Base-by-base conservation (phyloP, 2,329 filamentous ascomycete species). In the Nothomitra cinnamomea region DNA sequence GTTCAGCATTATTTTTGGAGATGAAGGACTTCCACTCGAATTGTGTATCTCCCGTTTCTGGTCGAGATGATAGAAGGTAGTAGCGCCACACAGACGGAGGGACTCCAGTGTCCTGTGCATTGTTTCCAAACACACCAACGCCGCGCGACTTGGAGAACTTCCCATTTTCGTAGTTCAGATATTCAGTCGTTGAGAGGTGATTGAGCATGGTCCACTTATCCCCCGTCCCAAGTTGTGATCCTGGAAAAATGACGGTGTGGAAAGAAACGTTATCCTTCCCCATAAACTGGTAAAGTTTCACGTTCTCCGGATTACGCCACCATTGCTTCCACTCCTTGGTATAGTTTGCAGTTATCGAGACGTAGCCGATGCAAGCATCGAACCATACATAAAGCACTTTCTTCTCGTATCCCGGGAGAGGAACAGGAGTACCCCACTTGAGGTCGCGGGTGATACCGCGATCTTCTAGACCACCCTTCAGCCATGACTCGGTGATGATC, bases 371-470 rank as follows among this genome's bases (percentile, higher is more conserved):
- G 67, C 86, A 92, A 53, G 87, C 87, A 65, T 94, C 87, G 64
- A 95, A 87, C 87, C 83, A 86, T 56, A 95, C 88, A 63, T 95
- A 95, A 59, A 95, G 80, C 57, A 95, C 90, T 72, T 86, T 86
- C 58, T 82, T 74, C 58, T 83, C 78, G 61, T 82, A 85, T 12
- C 75, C 79, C 28, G 74, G 67, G 2, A 78, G 62, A 25, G 77
- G 77, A 12, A 80, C 76, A 1, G 76, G 73, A 6, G 78, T 79
- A 63, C 90, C 90, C 90, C 90, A 95, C 66, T 85, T 89, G 56
- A 95, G 73, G 71, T 96, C 90, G 66, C 90, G 75, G 12, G 90
- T 95, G 65, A 96, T 96, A 58, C 86, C 87, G 60, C 90, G 82
- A 50, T 83, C 82, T 66, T 90, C 82, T 55, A 96, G 71, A 4